Base-by-base conservation (phyloP, 805 yeast genomes). In the Candida boleticola region DNA sequence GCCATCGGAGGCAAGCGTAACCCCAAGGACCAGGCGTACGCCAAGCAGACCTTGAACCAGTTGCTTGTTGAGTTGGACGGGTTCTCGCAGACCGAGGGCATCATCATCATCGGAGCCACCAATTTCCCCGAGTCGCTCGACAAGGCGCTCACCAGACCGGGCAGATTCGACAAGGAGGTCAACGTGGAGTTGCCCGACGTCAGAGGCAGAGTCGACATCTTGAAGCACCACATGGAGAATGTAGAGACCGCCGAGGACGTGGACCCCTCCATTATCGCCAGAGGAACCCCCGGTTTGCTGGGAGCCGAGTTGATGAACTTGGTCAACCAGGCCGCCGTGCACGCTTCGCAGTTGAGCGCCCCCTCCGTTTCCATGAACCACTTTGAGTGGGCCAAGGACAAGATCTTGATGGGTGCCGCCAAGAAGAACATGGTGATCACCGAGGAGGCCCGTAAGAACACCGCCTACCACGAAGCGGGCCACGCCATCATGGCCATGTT, bases 391-490 rank as follows among this genome's bases (percentile, higher is more conserved):
- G 99, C 99, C 33, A 93, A 93, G 65, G 99, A 93, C 66, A 93
- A 93, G 68, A 93, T 95, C 43, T 72, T 95, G 58, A 82, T 93
- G 86, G 99, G 99, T 41, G 98, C 98, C 29, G 99, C 95, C 54
- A 85, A 95, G 63, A 88, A 87, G 68, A 87, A 96, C 20, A 92
- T 92, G 98, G 97, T 93, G 30, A 79, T 93, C 72, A 90, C 99
- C 22, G 97, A 93, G 62, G 97, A 92, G 47, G 79, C 95, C 0
- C 80, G 97, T 64, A 81, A 79, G 54, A 89, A 92, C 50, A 93
- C 99, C 14, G 99, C 99, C 1, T 93, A 83, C 64, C 99, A 93
- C 67, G 99, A 93, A 70, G 99, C 99, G 16, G 99, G 99, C 3
- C 99, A 93, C 68, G 99, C 99, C 3, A 88, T 93, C 44, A 89